Evolutionary conservation across 352 stramenopile genomes (phyloP).

Genomic region (Chrysophaeum taylorii): DNA sequence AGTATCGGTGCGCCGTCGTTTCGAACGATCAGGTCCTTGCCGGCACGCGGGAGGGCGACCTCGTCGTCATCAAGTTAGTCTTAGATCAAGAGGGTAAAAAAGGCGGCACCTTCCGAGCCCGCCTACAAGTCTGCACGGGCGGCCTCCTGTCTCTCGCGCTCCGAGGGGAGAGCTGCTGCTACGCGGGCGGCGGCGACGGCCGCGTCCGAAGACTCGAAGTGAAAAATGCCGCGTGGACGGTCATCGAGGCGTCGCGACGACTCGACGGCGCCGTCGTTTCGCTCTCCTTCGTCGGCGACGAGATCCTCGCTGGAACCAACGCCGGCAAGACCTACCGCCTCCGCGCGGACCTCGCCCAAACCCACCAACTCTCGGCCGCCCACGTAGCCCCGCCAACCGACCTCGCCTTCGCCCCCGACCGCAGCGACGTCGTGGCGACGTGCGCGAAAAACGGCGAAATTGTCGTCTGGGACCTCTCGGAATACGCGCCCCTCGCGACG

Average conservation of each 20-base stretch:
- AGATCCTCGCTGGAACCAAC: constrained; percentile 51
- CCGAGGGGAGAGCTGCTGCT: constrained; percentile 47
- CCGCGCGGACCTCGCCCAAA: constrained; percentile 10
- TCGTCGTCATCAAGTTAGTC: constrained; percentile 68
- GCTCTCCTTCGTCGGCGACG: constrained; percentile 37
- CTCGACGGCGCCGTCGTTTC: constrained; percentile 65
- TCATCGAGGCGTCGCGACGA: constrained; percentile 38
- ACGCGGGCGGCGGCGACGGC: constrained; percentile 66
- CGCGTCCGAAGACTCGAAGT: constrained; percentile 67
- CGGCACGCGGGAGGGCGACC: constrained; percentile 47
- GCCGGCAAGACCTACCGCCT: constrained; percentile 30
- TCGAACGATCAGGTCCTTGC: constrained; percentile 25
- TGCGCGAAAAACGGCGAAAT: constrained; percentile 28
- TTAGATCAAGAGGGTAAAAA: too few relatives aligned
- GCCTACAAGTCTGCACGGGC: constrained; percentile 36
- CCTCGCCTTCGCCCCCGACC: constrained; percentile 19
- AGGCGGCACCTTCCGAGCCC: constrained; percentile 63
- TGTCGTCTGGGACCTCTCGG: constrained; percentile 43
- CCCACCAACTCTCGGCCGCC: constrained; percentile 47
- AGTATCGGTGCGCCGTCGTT: constrained; percentile 28
- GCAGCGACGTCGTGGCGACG: constrained; percentile 37
- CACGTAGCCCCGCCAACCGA: constrained; percentile 21
- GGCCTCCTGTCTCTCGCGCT: constrained; percentile 31
- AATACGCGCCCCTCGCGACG: constrained; percentile 44
- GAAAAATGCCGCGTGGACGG: constrained; percentile 60